Base-by-base conservation (phyloP, 192 early-diverging fungal genomes). In the Chytriomyces sp. region DNA sequence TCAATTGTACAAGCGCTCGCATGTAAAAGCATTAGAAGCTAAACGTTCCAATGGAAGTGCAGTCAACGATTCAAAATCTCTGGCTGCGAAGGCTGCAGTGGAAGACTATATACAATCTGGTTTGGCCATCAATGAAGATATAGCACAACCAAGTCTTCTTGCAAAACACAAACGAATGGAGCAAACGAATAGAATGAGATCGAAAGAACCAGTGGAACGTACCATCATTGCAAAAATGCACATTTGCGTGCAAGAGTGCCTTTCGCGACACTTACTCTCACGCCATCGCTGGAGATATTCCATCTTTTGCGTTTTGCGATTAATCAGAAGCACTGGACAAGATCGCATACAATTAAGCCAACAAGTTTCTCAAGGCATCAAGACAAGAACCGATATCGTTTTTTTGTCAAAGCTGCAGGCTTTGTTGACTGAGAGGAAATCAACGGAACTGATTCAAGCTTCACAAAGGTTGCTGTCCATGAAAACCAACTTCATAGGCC, bases 241-340 rank as follows among this genome's bases (percentile, higher is more conserved):
- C 44, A 49, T n/a, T n/a, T 49, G 44, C 44, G 44, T 49, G 44
- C 14, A 49, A 14, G 44, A 14, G 17, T 14, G 22, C 2, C 14
- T 49, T 3, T 49, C 44, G 22, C 14, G 22, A 14, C 44, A 49
- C 14, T 22, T 49, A 3, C 44, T 49, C 17, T 49, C 3, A 3
- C 2, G 59, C 3, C 59, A 61, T 61, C 59, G 59, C 12, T 61
- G 59, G 59, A 3, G 28, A 33, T 61, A 61, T 25, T 30, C 59
- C 14, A 61, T 61, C 2, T 61, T 36, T 25, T 61, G 59, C 38
- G 36, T 61, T 37, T 36, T 37, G 36, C 22, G 33, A 37, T 14
- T 61, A 17, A 19, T 37, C 3, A 28, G 36, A 6, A 36, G 25
- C 14, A 37, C 59, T 25, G 5, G 5, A 14, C 1, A 19, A 19